These are phyloP conservation scores for Glebionis coronaria DNA, from an alignment of 129 eudicot species.

Conservation along the genomic window DNA sequence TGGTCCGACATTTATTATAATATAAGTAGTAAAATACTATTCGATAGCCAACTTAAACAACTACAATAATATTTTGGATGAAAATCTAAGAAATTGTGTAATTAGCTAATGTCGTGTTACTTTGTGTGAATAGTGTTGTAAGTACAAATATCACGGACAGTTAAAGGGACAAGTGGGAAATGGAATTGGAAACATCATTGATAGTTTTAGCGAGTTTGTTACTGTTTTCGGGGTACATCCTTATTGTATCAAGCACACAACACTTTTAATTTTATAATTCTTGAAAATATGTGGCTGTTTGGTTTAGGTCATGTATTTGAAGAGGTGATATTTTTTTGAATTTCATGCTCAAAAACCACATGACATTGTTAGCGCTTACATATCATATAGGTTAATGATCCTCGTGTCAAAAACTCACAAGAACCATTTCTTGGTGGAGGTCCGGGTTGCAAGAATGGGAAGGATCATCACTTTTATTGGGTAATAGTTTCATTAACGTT, in stretches of 20 bases:
- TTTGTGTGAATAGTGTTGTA: not conserved
- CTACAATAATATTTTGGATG: not conserved
- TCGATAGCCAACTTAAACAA: not conserved
- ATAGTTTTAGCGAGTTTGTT: constrained; percentile 67
- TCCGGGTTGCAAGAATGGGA: constrained; percentile 94
- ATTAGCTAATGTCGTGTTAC: not conserved
- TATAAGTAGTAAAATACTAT: not conserved
- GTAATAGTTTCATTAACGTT: not conserved
- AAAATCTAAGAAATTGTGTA: not conserved
- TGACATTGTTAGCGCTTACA: not conserved
- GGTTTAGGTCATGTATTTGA: not conserved
- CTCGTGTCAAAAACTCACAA: constrained; percentile 88
- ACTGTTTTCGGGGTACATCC: constrained; percentile 66
- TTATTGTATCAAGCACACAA: not conserved
- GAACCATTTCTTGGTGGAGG: constrained; percentile 95
- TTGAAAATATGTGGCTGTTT: not conserved
- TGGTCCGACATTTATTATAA: not conserved
- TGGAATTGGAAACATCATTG: constrained; percentile 81
- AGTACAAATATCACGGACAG: constrained; percentile 18
- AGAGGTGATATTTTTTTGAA: not conserved
- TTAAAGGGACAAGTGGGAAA: constrained; percentile 51
- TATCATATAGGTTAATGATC: constrained; percentile 71
- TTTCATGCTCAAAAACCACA: not conserved
- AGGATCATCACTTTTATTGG: constrained; percentile 1
- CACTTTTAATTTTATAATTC: too few relatives aligned